phyloP scores from a whole-genome alignment of 73 alveolate species.

The Paramecium bursaria region DNA sequence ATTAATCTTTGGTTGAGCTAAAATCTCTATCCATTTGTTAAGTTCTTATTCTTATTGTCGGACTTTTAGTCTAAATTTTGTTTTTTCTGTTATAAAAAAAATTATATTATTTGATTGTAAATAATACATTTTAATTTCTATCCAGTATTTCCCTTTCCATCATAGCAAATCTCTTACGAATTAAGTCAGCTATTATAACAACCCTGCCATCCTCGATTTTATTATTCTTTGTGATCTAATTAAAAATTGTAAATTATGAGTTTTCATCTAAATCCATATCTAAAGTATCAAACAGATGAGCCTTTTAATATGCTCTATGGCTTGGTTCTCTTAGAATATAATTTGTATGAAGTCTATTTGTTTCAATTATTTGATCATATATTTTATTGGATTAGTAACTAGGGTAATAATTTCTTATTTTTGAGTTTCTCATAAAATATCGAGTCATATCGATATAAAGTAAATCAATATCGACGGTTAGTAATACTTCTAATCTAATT shows the following conservation, averaged over 20 bases:
- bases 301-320: not conserved
- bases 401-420: not conserved
- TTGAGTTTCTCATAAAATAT: not conserved
- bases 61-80: no score
- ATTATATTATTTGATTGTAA: no score
- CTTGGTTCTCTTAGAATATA: slow-evolving; percentile 14
- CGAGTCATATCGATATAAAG: not conserved
- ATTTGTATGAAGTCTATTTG: not conserved
- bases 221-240: slow-evolving; percentile 2
- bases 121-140: no score
- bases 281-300: not conserved
- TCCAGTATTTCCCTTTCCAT: no score
- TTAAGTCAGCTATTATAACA: slow-evolving; percentile 4
- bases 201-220: slow-evolving; percentile 27
- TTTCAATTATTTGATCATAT: not conserved
- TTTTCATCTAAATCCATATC: no score
- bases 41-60: slow-evolving; percentile 1
- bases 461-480: slow-evolving; percentile 14
- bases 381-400: not conserved
- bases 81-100: no score
- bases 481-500: slow-evolving; percentile 16
- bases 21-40: slow-evolving; percentile 1
- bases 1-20: not conserved
- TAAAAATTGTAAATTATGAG: no score
- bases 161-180: no score